phyloP scores from a whole-genome alignment of 208 protist species.

The Crithidia bombi region DNA sequence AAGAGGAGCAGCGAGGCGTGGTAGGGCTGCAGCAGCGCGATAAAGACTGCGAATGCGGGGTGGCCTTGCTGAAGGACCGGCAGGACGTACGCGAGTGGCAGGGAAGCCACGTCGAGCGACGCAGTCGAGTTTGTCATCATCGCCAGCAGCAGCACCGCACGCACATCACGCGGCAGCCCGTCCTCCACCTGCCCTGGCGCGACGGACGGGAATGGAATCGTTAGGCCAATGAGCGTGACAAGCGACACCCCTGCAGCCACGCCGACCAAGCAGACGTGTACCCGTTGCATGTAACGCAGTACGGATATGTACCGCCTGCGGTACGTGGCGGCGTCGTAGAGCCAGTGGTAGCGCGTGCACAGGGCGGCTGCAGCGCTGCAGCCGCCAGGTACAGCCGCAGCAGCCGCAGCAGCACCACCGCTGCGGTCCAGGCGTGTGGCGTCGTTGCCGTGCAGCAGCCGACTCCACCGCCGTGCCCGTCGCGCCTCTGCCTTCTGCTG shows the following conservation, averaged over 20 bases:
- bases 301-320: slow-evolving; percentile 17
- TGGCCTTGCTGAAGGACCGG: slow-evolving; percentile 18
- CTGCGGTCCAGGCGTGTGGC: background rate
- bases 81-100: slow-evolving; percentile 19
- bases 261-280: slow-evolving; percentile 41
- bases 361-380: background rate
- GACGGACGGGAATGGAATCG: slow-evolving; percentile 24
- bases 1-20: slow-evolving; percentile 46
- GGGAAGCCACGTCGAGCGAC: background rate
- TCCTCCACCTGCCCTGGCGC: slow-evolving; percentile 4
- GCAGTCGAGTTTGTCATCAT: slow-evolving; percentile 9
- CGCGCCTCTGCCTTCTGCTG: slow-evolving; percentile 25
- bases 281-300: slow-evolving; percentile 37
- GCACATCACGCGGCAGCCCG: background rate
- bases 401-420: background rate
- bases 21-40: slow-evolving; percentile 35
- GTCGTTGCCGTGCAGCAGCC: slow-evolving; percentile 17
- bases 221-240: slow-evolving; percentile 36
- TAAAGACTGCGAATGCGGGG: slow-evolving; percentile 23
- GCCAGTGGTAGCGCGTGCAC: slow-evolving; percentile 2
- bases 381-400: background rate
- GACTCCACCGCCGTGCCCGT: slow-evolving; percentile 18
- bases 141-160: slow-evolving; percentile 15
- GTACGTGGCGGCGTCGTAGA: slow-evolving; percentile 40
- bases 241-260: slow-evolving; percentile 43